Evolutionary conservation across 2,329 filamentous ascomycete species (phyloP).

Genomic region (Thelonectria rubi): DNA sequence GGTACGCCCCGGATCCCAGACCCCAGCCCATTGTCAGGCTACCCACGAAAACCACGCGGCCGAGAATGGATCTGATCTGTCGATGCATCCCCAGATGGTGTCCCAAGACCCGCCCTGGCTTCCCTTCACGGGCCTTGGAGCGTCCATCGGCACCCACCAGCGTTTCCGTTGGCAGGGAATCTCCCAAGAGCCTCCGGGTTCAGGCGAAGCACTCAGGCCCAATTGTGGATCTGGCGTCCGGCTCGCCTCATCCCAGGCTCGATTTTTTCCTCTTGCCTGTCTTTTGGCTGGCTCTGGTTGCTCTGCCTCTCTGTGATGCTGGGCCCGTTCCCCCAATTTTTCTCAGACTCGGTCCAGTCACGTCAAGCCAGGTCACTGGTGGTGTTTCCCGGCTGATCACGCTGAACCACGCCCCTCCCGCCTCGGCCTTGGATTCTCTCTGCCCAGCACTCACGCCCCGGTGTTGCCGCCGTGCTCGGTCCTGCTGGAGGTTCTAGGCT

Average conservation of each 20-base stretch:
- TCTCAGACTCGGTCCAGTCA: conserved; percentile 31
- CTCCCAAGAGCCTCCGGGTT: conserved; percentile 34
- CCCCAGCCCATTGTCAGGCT: conserved; percentile 36
- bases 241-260: conserved; percentile 38
- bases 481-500: background rate
- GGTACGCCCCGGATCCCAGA: conserved; percentile 31
- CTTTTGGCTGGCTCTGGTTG: conserved; percentile 28
- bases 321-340: conserved; percentile 24
- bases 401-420: conserved; percentile 22
- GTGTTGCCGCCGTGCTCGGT: conserved; percentile 11
- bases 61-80: conserved; percentile 45
- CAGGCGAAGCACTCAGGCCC: conserved; percentile 48
- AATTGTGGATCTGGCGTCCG: conserved; percentile 46
- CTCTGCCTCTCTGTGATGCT: conserved; percentile 23
- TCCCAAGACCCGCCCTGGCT: conserved; percentile 33
- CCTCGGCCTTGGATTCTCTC: conserved; percentile 1
- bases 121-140: conserved; percentile 26
- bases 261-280: conserved; percentile 23
- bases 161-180: conserved; percentile 38
- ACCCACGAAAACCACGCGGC: conserved; percentile 39
- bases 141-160: conserved; percentile 29
- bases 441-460: conserved; percentile 23
- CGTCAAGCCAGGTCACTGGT: conserved; percentile 26
- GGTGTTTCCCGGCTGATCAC: conserved; percentile 21
- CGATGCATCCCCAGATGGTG: conserved; percentile 42